phyloP scores from a whole-genome alignment of 2,329 filamentous ascomycete species.

The Sporothrix dimorphospora region DNA sequence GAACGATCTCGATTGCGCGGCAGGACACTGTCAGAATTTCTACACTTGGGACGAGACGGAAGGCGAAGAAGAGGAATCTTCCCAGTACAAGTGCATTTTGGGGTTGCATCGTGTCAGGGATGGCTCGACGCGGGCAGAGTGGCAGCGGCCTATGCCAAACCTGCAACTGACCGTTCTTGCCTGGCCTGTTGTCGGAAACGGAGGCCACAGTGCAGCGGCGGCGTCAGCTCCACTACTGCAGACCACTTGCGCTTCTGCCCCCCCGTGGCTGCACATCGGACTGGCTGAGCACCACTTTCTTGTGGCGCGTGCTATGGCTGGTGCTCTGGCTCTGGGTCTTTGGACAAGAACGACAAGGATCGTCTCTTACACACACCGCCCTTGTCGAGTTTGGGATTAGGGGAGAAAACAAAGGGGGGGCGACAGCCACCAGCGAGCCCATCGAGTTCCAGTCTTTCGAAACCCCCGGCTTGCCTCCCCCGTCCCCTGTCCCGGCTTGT shows the following conservation, averaged over 20 bases:
- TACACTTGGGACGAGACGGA: conserved; percentile 1
- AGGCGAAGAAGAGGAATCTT: neutral
- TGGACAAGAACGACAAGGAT: conserved; percentile 29
- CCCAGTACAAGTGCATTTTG: conserved; percentile 11
- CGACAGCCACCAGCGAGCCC: conserved; percentile 16
- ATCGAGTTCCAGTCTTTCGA: conserved; percentile 33
- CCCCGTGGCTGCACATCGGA: neutral
- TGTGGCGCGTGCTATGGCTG: conserved; percentile 28
- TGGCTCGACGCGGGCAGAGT: conserved; percentile 26
- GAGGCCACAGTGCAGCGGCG: neutral
- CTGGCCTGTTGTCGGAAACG: neutral
- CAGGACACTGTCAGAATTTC: neutral
- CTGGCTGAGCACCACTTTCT: conserved; percentile 19
- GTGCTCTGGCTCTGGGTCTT: conserved; percentile 5
- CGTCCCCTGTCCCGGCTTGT: conserved; percentile 46
- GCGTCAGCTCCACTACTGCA: conserved; percentile 5
- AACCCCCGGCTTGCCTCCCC: conserved; percentile 31
- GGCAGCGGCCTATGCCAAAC: conserved; percentile 3
- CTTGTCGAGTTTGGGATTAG: conserved; percentile 32
- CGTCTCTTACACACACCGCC: conserved; percentile 31
- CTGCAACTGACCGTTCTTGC: conserved; percentile 7
- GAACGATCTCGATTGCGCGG: neutral
- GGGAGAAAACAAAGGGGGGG: conserved; percentile 24
- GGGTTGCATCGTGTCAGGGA: conserved; percentile 29
- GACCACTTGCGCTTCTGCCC: neutral